Evolutionary conservation across 2,329 filamentous ascomycete genomes (phyloP).

Genomic region (Xylaria sp.): DNA sequence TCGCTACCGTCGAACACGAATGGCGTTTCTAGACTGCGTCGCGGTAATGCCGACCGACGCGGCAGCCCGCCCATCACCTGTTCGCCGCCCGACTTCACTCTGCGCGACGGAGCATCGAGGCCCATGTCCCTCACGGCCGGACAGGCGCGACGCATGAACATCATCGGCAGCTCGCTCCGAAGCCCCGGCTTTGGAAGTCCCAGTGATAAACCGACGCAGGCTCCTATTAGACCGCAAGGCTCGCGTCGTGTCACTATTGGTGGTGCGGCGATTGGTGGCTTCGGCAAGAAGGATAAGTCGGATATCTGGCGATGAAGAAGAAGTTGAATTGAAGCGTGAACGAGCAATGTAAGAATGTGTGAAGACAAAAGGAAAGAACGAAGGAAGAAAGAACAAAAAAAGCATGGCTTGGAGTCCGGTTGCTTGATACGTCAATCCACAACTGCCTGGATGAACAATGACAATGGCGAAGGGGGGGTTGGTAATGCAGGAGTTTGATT

Average conservation of each 20-base stretch:
- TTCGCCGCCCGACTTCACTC: conserved; percentile 42
- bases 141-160: conserved; percentile 54
- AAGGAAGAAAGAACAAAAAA: not conserved
- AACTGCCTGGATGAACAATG: not conserved
- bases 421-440: not conserved
- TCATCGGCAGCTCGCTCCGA: conserved; percentile 33
- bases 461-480: no score
- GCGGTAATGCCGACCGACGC: conserved; percentile 46
- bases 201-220: conserved; percentile 20
- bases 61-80: conserved; percentile 50
- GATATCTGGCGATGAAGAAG: conserved; percentile 24
- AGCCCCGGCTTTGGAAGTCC: conserved; percentile 19
- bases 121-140: conserved; percentile 42
- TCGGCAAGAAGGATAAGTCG: conserved; percentile 17
- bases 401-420: conserved; percentile 17
- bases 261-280: conserved; percentile 28
- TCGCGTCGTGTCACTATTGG: conserved; percentile 43
- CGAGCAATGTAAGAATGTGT: no score
- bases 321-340: not conserved
- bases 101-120: conserved; percentile 27
- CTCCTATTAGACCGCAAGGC: conserved; percentile 21
- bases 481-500: no score
- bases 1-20: conserved; percentile 47
- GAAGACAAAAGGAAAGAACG: no score
- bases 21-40: conserved; percentile 50